Base-by-base conservation (phyloP, 805 yeast species). In the Lipomyces anomalus region DNA sequence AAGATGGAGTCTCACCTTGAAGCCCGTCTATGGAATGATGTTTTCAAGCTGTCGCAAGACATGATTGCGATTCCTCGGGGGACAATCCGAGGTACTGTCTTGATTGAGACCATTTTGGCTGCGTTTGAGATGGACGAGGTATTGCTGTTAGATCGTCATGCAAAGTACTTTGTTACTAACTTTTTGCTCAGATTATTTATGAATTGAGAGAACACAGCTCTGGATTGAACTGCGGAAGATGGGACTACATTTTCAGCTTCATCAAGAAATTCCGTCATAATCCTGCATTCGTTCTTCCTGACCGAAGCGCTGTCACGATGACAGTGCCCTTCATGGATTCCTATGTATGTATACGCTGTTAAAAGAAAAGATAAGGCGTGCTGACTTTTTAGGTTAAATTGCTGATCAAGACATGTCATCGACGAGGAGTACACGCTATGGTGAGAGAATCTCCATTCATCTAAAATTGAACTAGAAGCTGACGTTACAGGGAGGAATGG, bases 401-500 rank as follows among this genome's bases (percentile, higher is more conserved):
- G 52, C 71, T 80, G 61, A 80, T 81, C 57, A 67, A 79, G 68
- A 79, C 84, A 46, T 76, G 83, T 61, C 86, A 80, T 68, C 71
- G 71, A 66, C 75, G 87, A 57, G 82, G 81, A 52, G 85, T 80
- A 36, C 84, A 80, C 60, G 86, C 86, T 38, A 77, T 80, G 75
- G n/a, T n/a, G n/a, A n/a, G n/a, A n/a, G n/a, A n/a, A n/a, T n/a
- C n/a, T n/a, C n/a, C n/a, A n/a, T n/a, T n/a, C n/a, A n/a, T n/a
- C n/a, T n/a, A n/a, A n/a, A n/a, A n/a, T n/a, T n/a, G n/a, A n/a
- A n/a, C n/a, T n/a, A n/a, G n/a, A n/a, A n/a, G n/a, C n/a, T n/a
- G n/a, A n/a, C n/a, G n/a, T n/a, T n/a, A n/a, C n/a, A n/a, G n/a
- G 86, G 86, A 42, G 86, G 86, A 47, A 80, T 80, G 86, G 85